phyloP scores from a whole-genome alignment of 805 yeast species.

The Monosporozyma solicola region DNA sequence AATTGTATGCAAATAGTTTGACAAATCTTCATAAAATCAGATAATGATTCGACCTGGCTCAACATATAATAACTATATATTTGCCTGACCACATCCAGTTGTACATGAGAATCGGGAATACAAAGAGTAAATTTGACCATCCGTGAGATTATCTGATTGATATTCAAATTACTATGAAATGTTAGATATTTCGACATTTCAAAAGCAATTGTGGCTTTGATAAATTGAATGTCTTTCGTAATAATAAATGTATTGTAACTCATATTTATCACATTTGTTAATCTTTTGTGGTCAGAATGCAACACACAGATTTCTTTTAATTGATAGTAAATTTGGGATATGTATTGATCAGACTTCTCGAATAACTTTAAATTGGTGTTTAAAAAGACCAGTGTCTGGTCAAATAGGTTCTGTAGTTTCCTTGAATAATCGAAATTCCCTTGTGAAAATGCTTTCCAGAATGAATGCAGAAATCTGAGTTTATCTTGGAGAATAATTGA shows the following conservation, averaged over 20 bases:
- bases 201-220: constrained; percentile 9
- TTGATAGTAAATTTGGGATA: constrained; percentile 3
- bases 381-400: constrained; percentile 14
- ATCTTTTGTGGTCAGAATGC: constrained; percentile 15
- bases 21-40: constrained; percentile 10
- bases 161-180: neutral
- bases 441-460: neutral
- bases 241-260: constrained; percentile 21
- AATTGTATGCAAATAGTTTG: constrained; percentile 9
- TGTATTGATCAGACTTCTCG: neutral
- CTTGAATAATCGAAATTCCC: neutral
- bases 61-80: constrained; percentile 17
- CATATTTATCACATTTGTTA: constrained; percentile 21
- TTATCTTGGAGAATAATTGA: neutral
- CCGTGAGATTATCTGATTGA: neutral
- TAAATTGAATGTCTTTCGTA: constrained; percentile 8
- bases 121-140: constrained; percentile 11
- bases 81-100: constrained; percentile 11
- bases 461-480: neutral
- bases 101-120: constrained; percentile 5
- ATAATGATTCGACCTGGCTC: constrained; percentile 5
- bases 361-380: constrained; percentile 8
- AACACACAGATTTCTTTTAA: constrained; percentile 15
- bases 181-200: constrained; percentile 9
- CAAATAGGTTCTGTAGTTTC: constrained; percentile 9